phyloP scores from a whole-genome alignment of 768 basidiomycete genomes.

The Boletus rubroflammeus region DNA sequence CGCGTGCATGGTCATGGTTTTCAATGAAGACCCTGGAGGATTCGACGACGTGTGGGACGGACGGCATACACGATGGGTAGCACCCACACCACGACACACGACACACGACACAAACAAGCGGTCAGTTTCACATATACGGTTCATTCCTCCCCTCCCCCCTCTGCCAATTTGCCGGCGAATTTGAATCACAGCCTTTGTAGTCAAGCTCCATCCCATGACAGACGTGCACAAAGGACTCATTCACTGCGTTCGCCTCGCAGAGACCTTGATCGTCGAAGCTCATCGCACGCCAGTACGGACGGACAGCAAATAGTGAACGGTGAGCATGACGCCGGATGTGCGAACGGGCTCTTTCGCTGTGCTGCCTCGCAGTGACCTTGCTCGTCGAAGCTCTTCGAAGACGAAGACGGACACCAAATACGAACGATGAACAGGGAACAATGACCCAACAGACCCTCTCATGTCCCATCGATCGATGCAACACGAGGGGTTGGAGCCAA shows the following conservation, averaged over 20 bases:
- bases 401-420: background rate
- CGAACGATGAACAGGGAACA: constrained; percentile 12
- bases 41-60: background rate
- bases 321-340: constrained; percentile 14
- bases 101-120: constrained; percentile 4
- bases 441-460: constrained; percentile 9
- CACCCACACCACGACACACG: constrained; percentile 6
- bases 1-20: constrained; percentile 66
- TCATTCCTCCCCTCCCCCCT: background rate
- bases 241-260: constrained; percentile 19
- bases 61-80: constrained; percentile 17
- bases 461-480: constrained; percentile 13
- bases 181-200: constrained; percentile 2
- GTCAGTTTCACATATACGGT: constrained; percentile 6
- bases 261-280: constrained; percentile 7
- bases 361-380: constrained; percentile 20
- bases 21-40: constrained; percentile 54
- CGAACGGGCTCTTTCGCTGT: constrained; percentile 2
- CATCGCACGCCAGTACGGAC: background rate
- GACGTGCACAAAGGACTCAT: constrained; percentile 8
- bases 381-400: constrained; percentile 10
- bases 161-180: background rate
- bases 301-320: background rate
- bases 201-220: background rate
- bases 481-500: constrained; percentile 1